Conservation (phyloP, 192 early-diverging fungal species). For the Coemansia sp. region DNA sequence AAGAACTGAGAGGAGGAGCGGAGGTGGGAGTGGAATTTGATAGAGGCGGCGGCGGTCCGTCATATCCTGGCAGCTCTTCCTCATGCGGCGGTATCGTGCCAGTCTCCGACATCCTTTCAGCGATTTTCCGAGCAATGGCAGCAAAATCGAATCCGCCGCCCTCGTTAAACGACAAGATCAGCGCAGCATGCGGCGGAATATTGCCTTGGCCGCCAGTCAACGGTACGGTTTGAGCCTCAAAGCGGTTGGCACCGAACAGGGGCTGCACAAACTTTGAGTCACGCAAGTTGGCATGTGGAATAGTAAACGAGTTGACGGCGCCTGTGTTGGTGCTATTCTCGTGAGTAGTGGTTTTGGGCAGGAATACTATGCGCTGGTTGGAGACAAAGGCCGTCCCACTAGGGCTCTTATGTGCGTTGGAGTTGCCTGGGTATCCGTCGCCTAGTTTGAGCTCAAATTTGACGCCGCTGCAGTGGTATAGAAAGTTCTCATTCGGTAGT, state of each 20-base stretch:
- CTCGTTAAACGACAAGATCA: constrained; percentile 49
- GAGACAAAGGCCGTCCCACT: constrained; percentile 53
- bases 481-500: constrained; percentile 51
- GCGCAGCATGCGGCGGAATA: constrained; percentile 8
- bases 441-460: constrained; percentile 49
- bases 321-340: constrained; percentile 22
- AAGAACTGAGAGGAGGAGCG: neutral
- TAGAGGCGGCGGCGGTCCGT: constrained; percentile 14
- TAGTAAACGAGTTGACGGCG: constrained; percentile 41
- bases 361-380: constrained; percentile 53
- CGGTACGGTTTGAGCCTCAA: constrained; percentile 31
- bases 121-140: constrained; percentile 40
- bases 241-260: constrained; percentile 48
- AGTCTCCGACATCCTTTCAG: constrained; percentile 36
- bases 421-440: constrained; percentile 41
- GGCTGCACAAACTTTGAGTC: constrained; percentile 40
- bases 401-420: constrained; percentile 14
- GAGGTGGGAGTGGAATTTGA: neutral
- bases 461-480: constrained; percentile 58
- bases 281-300: constrained; percentile 32
- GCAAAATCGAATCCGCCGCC: constrained; percentile 56
- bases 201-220: constrained; percentile 16
- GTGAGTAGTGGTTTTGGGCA: constrained; percentile 31
- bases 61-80: constrained; percentile 50
- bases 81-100: constrained; percentile 45